These are phyloP conservation scores for Annulohypoxylon moriforme DNA, from an alignment of 495 filamentous ascomycete species.

Conservation along the genomic window DNA sequence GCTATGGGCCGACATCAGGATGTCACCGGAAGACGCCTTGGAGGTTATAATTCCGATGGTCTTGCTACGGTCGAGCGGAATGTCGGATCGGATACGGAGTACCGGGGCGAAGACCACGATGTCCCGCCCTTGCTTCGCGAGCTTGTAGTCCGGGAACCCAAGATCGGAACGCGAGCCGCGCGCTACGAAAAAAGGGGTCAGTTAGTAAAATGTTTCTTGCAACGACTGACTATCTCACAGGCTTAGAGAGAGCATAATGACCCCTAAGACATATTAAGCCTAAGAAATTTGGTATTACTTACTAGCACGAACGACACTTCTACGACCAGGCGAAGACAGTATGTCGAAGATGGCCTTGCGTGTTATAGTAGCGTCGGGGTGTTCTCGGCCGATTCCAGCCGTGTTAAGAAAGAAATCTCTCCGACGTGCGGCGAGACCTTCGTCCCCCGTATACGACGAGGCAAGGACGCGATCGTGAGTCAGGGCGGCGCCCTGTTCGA, in stretches of 20 bases:
- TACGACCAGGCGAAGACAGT: constrained; percentile 23
- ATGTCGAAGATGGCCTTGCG: constrained; percentile 27
- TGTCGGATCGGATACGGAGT: constrained; percentile 30
- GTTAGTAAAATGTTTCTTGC: not conserved
- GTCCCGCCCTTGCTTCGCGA: constrained; percentile 34
- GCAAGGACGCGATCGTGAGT: constrained; percentile 28
- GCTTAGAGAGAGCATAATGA: no score
- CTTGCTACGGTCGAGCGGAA: constrained; percentile 34
- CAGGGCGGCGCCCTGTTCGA: constrained; percentile 25
- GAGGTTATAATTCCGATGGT: constrained; percentile 40
- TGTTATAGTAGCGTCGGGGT: constrained; percentile 8
- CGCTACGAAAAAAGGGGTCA: constrained; percentile 5
- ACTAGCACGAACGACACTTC: constrained; percentile 29
- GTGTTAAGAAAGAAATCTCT: constrained; percentile 22
- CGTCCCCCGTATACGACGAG: constrained; percentile 24
- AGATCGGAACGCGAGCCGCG: constrained; percentile 30
- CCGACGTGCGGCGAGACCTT: constrained; percentile 27
- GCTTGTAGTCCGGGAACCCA: constrained; percentile 30
- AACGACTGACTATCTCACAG: not conserved
- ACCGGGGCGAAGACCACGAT: constrained; percentile 40
- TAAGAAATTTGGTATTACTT: not conserved
- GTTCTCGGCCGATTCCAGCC: constrained; percentile 20
- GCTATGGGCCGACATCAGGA: constrained; percentile 37
- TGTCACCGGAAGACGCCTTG: constrained; percentile 16
- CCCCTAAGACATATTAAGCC: no score